phyloP scores from a whole-genome alignment of 140 eudicot genomes.

The Oenanthe javanica region DNA sequence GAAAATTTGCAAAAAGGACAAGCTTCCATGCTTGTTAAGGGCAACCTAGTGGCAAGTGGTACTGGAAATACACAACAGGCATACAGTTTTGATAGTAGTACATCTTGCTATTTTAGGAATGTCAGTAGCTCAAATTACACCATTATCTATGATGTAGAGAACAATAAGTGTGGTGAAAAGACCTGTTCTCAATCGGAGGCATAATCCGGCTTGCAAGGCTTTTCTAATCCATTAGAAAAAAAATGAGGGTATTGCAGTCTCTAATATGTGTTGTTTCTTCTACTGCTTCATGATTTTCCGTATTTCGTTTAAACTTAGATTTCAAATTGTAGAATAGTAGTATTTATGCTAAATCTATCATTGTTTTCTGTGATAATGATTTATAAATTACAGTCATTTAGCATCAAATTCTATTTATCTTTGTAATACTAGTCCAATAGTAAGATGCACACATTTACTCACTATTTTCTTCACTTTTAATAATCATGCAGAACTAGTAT shows the following conservation, averaged over 20 bases:
- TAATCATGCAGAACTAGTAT: neutral
- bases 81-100: slow-evolving; percentile 35
- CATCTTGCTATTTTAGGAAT: slow-evolving; percentile 60
- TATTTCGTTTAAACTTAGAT: neutral
- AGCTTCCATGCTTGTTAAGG: slow-evolving; percentile 58
- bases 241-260: too few species aligned
- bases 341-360: neutral
- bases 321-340: too few species aligned
- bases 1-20: slow-evolving; percentile 56
- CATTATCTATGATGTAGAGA: slow-evolving; percentile 58
- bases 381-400: neutral
- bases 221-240: neutral
- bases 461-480: neutral
- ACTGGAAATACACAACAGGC: slow-evolving; percentile 71
- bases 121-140: slow-evolving; percentile 80
- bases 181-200: neutral
- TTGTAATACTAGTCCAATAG: neutral
- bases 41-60: slow-evolving; percentile 61
- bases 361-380: neutral
- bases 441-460: neutral
- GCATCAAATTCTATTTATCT: neutral
- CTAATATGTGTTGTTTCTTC: too few species aligned
- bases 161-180: slow-evolving; percentile 31
- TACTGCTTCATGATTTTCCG: neutral
- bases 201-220: neutral